Percentiles rank a stretch among this genome's conserved stretches.
Evolutionary conservation across 345 rosid species (phyloP).

Genomic region (Mallotus nudiflorus): DNA sequence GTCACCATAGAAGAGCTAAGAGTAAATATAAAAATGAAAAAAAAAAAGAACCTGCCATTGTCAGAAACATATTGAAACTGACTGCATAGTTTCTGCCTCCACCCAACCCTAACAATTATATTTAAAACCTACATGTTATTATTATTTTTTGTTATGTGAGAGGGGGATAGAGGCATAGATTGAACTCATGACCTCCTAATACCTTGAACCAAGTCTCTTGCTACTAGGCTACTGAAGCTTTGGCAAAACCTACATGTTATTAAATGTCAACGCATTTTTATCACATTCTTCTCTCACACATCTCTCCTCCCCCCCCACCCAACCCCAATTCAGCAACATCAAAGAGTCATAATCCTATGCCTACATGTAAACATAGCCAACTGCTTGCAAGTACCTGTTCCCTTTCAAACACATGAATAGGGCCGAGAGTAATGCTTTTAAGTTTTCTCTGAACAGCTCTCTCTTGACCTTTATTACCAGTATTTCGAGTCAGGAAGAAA

Average conservation of each 20-base stretch:
- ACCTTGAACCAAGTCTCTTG: too few species aligned
- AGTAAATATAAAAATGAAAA: not conserved
- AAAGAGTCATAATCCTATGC: not conserved
- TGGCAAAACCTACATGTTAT: too few species aligned
- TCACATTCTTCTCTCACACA: not conserved
- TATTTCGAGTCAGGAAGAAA: slow-evolving; percentile 64
- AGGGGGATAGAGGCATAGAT: too few species aligned
- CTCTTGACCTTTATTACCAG: slow-evolving; percentile 49
- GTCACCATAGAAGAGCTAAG: slow-evolving; percentile 7
- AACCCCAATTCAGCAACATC: too few species aligned
- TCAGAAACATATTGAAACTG: not conserved
- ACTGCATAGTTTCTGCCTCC: not conserved
- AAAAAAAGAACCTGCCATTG: not conserved
- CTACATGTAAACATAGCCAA: not conserved
- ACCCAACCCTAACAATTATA: not conserved
- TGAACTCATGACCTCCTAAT: too few species aligned
- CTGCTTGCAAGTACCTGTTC: slow-evolving; percentile 41
- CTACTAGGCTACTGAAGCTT: too few species aligned
- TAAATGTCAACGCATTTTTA: not conserved
- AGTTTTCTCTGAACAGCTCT: slow-evolving; percentile 34
- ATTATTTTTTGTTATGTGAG: too few species aligned
- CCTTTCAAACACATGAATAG: slow-evolving; percentile 87
- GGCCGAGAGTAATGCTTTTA: slow-evolving; percentile 45
- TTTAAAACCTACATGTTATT: not conserved
- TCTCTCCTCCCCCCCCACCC: not conserved